These are phyloP conservation scores for Quercus bicolor DNA, from an alignment of 306 rosid species.

Conservation along the genomic window DNA sequence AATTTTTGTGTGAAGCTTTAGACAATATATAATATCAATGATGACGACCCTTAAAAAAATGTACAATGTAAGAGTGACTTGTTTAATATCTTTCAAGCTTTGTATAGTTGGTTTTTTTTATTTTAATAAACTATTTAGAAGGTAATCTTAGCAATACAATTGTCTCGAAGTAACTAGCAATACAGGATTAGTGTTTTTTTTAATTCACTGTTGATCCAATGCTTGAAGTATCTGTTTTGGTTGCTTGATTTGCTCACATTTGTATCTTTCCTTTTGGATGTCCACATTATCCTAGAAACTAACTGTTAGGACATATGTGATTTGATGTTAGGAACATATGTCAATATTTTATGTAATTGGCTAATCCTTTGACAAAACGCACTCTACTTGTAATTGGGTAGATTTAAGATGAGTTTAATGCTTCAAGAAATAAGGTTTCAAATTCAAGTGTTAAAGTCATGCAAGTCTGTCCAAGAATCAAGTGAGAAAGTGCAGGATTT, in stretches of 20 bases:
- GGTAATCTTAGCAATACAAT: slow-evolving; percentile 12
- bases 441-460: too few relatives aligned
- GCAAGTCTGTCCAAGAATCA: too few relatives aligned
- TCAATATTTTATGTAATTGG: too few relatives aligned
- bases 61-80: background rate
- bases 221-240: slow-evolving; percentile 18
- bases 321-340: too few relatives aligned
- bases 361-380: too few relatives aligned
- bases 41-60: too few relatives aligned
- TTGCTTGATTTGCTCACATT: slow-evolving; percentile 16
- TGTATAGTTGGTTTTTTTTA: slow-evolving; percentile 2
- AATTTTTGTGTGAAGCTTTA: background rate
- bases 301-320: too few relatives aligned
- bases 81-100: slow-evolving; percentile 7
- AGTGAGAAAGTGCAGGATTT: too few relatives aligned
- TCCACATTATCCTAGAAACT: background rate
- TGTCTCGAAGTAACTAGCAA: slow-evolving; percentile 22
- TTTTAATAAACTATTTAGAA: background rate
- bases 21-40: slow-evolving; percentile 21
- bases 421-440: too few relatives aligned
- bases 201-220: slow-evolving; percentile 12
- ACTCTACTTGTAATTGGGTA: too few relatives aligned
- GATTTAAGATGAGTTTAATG: too few relatives aligned
- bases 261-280: slow-evolving; percentile 2
- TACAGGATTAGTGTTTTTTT: slow-evolving; percentile 22